Conservation (phyloP, 495 filamentous ascomycete genomes). For the Penicillium pulvis region DNA sequence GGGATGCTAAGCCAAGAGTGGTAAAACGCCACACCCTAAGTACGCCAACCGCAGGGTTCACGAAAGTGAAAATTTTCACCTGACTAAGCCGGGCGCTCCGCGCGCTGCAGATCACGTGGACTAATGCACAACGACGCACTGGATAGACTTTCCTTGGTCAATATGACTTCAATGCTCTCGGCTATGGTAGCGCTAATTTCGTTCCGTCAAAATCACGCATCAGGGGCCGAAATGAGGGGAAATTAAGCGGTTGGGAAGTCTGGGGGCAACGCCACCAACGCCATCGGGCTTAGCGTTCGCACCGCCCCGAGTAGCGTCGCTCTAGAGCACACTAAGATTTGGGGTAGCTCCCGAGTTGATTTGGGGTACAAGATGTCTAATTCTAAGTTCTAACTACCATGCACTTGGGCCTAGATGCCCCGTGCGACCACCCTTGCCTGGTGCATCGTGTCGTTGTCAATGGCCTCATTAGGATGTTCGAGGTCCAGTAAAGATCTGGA, state of each 20-base stretch:
- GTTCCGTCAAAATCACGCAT: background rate
- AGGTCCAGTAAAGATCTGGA: constrained; percentile 2
- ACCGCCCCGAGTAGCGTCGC: background rate
- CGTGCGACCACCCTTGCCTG: background rate
- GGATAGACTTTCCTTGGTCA: too few species aligned
- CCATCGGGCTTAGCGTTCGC: constrained; percentile 8
- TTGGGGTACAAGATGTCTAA: background rate
- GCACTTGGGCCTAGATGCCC: background rate
- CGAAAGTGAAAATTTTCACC: too few species aligned
- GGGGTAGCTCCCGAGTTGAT: background rate
- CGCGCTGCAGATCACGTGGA: background rate
- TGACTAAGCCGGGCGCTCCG: too few species aligned
- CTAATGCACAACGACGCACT: too few species aligned
- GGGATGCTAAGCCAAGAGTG: background rate
- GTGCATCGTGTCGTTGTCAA: too few species aligned
- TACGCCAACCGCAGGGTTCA: too few species aligned
- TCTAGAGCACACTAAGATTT: constrained; percentile 2
- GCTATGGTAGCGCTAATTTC: background rate
- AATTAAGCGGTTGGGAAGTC: background rate
- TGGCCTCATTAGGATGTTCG: background rate
- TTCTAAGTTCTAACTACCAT: background rate
- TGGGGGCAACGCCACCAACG: constrained; percentile 15
- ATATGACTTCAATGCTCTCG: background rate
- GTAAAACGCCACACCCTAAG: background rate
- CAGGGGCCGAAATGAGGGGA: background rate